Percentiles rank a stretch among this genome's conserved stretches.
These are phyloP conservation scores for Salix dunnii DNA, from an alignment of 345 rosid genomes.

Conservation along the genomic window DNA sequence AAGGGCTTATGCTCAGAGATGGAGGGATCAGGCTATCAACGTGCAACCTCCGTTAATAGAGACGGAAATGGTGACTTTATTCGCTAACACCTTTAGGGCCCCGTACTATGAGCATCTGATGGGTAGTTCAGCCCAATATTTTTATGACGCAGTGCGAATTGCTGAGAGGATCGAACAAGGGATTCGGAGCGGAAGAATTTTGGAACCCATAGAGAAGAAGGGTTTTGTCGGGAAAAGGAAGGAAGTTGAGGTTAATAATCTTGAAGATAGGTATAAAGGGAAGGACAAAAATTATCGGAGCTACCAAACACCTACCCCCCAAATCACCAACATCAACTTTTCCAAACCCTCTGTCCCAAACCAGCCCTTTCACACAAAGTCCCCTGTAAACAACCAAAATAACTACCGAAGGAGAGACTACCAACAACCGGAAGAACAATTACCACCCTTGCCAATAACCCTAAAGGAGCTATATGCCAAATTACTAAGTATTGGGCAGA, in stretches of 20 bases:
- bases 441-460: not conserved
- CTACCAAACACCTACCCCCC: not conserved
- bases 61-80: no score
- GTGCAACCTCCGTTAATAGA: no score
- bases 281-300: no score
- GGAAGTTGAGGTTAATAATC: not conserved
- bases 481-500: fast-evolving
- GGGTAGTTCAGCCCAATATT: not conserved
- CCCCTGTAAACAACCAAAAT: fast-evolving
- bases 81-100: not conserved
- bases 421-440: not conserved
- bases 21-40: no score
- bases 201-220: not conserved
- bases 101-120: not conserved
- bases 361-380: not conserved
- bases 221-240: not conserved
- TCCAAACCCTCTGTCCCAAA: not conserved
- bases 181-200: not conserved
- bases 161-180: not conserved
- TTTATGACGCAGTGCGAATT: not conserved
- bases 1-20: no score
- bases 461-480: not conserved
- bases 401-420: not conserved
- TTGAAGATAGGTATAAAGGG: fast-evolving
- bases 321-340: not conserved